These are phyloP conservation scores for Trichoderma guizhouense DNA, from an alignment of 2,329 filamentous ascomycete species.

Conservation along the genomic window DNA sequence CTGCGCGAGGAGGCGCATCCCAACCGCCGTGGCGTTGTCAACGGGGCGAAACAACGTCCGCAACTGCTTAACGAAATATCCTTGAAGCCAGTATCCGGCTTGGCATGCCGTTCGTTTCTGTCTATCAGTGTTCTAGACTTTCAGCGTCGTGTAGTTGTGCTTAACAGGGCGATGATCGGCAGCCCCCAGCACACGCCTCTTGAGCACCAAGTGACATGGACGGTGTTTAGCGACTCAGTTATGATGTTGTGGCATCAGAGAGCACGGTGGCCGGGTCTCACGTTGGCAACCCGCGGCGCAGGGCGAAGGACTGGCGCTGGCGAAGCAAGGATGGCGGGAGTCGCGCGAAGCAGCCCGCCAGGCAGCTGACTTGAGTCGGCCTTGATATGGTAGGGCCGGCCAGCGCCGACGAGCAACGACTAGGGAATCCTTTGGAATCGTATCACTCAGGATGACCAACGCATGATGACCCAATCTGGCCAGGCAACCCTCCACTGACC, in stretches of 20 bases:
- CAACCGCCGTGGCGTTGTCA: neutral
- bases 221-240: neutral
- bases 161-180: constrained; percentile 17
- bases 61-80: neutral
- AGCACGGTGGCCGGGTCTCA: neutral
- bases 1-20: neutral
- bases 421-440: neutral
- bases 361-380: neutral
- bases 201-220: neutral
- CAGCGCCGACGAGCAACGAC: neutral
- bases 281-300: neutral
- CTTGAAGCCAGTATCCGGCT: constrained; percentile 10
- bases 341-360: neutral
- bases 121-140: constrained; percentile 16
- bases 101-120: constrained; percentile 13
- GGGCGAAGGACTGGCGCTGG: neutral
- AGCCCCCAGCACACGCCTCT: neutral
- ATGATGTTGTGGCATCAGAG: neutral
- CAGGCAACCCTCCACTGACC: neutral
- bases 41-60: neutral
- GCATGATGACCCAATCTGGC: neutral
- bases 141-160: neutral
- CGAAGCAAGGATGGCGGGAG: neutral
- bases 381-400: neutral
- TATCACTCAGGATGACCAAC: neutral